phyloP scores from a whole-genome alignment of 2,329 filamentous ascomycete species.

The Capronia americana region DNA sequence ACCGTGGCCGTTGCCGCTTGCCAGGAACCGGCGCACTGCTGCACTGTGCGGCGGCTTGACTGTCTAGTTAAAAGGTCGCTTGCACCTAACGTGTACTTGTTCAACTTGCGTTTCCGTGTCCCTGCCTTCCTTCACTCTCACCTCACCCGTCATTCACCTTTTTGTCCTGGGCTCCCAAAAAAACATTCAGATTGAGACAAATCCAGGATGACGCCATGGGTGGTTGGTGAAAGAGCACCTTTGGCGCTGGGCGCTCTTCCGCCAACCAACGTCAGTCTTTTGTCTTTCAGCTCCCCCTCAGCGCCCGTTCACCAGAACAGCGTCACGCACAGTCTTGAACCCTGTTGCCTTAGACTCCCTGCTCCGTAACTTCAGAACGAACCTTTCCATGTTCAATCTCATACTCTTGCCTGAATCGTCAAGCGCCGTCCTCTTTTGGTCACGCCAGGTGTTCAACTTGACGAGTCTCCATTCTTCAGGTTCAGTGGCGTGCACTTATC shows the following conservation, averaged over 20 bases:
- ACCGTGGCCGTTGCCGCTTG: background rate
- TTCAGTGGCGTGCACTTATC: constrained; percentile 15
- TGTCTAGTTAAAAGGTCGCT: background rate
- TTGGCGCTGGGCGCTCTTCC: background rate
- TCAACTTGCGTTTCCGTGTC: background rate
- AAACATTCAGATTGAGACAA: background rate
- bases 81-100: background rate
- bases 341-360: background rate
- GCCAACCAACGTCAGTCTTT: constrained; percentile 1
- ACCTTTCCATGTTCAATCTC: constrained; percentile 7
- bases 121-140: background rate
- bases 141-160: background rate
- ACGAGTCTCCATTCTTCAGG: constrained; percentile 7
- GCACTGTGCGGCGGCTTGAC: background rate
- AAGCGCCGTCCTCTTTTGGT: constrained; percentile 16
- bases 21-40: background rate
- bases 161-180: background rate
- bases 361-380: background rate
- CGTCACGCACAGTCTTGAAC: constrained; percentile 11
- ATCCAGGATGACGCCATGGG: constrained; percentile 2
- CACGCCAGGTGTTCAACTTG: background rate
- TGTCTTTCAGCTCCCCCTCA: constrained; percentile 3
- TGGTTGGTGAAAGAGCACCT: background rate
- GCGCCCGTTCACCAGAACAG: background rate
- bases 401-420: constrained; percentile 17